These are phyloP conservation scores for Buddleja alternifolia DNA, from an alignment of 257 asterid genomes.

Conservation along the genomic window DNA sequence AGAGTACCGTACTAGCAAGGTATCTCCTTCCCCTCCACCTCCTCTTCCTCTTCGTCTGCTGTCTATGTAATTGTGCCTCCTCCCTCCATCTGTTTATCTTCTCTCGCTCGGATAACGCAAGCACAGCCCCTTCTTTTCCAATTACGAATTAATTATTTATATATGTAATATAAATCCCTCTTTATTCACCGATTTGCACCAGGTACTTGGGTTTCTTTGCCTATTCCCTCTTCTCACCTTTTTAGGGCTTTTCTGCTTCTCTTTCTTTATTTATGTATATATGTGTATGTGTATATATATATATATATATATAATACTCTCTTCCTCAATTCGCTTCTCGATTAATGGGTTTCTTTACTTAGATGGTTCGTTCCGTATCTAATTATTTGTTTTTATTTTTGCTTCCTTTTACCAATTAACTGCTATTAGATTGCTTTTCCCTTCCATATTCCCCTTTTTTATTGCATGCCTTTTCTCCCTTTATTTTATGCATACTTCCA, in stretches of 20 bases:
- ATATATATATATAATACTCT: no score
- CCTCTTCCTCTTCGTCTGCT: no score
- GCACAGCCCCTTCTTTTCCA: conserved; percentile 4
- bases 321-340: conserved; percentile 8
- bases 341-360: not conserved
- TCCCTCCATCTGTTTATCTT: no score
- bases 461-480: conserved; percentile 28
- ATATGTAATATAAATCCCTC: not conserved
- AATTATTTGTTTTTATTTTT: conserved; percentile 22
- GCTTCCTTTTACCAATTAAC: not conserved
- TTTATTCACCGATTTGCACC: conserved; percentile 17
- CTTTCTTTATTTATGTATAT: no score
- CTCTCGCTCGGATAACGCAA: conserved; percentile 44
- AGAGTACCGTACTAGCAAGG: no score
- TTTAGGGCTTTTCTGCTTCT: conserved; percentile 33
- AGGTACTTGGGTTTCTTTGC: conserved; percentile 35
- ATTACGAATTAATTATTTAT: conserved; percentile 12
- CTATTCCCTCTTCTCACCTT: conserved; percentile 13
- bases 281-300: no score
- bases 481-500: conserved; percentile 7
- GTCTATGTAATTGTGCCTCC: no score
- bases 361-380: conserved; percentile 3
- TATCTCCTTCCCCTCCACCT: no score
- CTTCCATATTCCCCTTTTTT: not conserved
- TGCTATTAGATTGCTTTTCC: conserved; percentile 14